These are phyloP conservation scores for Aspergillus saccharolyticus DNA, from an alignment of 495 filamentous ascomycete genomes.

Conservation along the genomic window DNA sequence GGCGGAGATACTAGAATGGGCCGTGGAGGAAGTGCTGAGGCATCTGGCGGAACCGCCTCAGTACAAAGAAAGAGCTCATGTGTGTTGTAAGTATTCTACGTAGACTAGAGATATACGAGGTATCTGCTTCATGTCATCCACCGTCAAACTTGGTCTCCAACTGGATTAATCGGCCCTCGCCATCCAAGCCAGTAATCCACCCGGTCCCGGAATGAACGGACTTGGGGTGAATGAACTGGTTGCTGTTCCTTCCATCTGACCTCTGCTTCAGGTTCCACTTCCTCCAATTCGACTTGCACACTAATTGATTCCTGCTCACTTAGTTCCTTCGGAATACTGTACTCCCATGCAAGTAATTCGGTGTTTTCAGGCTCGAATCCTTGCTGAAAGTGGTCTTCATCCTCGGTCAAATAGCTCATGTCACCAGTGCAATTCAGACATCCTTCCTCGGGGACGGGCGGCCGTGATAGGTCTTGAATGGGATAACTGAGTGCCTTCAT, in stretches of 20 bases:
- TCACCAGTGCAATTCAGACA: neutral
- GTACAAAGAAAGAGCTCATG: neutral
- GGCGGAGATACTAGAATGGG: slow-evolving; percentile 39
- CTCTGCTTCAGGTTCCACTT: neutral
- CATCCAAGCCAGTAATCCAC: slow-evolving; percentile 39
- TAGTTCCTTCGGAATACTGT: neutral
- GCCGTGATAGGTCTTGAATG: neutral
- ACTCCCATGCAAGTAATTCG: neutral
- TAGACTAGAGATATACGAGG: neutral
- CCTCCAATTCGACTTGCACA: neutral
- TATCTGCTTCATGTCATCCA: neutral
- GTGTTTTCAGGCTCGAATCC: neutral
- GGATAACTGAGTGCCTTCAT: neutral
- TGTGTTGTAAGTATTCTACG: neutral
- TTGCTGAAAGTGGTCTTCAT: neutral
- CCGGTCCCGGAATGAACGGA: slow-evolving; percentile 21
- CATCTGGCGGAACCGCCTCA: slow-evolving; percentile 14
- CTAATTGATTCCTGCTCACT: neutral
- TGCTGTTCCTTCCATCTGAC: neutral
- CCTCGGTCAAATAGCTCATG: neutral
- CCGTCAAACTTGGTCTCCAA: neutral
- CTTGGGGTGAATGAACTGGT: neutral
- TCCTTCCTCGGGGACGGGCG: neutral
- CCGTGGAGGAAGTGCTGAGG: slow-evolving; percentile 37
- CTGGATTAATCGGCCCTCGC: slow-evolving; percentile 22